Evolutionary conservation across 2,329 filamentous ascomycete genomes (phyloP).

Genomic region (Curvularia sp.): DNA sequence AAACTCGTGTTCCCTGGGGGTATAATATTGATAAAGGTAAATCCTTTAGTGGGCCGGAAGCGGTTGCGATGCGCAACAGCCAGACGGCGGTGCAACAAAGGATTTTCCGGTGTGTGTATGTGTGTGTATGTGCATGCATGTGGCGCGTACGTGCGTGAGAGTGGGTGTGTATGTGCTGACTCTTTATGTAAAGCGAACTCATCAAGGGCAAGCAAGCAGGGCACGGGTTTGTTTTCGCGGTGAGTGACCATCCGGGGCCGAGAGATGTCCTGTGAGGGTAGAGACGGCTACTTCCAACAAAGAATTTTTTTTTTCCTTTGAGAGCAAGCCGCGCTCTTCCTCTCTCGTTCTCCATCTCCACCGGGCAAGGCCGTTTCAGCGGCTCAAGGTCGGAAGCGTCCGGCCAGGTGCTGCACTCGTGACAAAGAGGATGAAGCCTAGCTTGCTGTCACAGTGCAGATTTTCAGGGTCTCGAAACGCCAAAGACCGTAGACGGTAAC

Average conservation of each 20-base stretch:
- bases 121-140: neutral
- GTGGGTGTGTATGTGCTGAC: neutral
- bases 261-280: constrained; percentile 7
- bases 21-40: constrained; percentile 14
- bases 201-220: neutral
- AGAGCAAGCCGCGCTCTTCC: too few relatives aligned
- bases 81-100: constrained; percentile 8
- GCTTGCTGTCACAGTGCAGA: constrained; percentile 32
- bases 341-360: neutral
- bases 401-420: constrained; percentile 25
- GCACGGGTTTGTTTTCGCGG: constrained; percentile 8
- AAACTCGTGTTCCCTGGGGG: constrained; percentile 17
- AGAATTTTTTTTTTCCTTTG: constrained; percentile 12
- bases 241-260: constrained; percentile 15
- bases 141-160: neutral
- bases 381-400: constrained; percentile 23
- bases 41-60: constrained; percentile 12
- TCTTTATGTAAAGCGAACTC: constrained; percentile 5
- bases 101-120: neutral
- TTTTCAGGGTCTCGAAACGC: constrained; percentile 44
- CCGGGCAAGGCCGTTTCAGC: neutral
- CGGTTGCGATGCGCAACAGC: constrained; percentile 15
- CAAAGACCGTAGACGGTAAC: constrained; percentile 34
- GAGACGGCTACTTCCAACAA: constrained; percentile 2
- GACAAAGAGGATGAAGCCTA: constrained; percentile 29